phyloP scores from a whole-genome alignment of 768 basidiomycete genomes.

The Macrolepiota dolichaula region DNA sequence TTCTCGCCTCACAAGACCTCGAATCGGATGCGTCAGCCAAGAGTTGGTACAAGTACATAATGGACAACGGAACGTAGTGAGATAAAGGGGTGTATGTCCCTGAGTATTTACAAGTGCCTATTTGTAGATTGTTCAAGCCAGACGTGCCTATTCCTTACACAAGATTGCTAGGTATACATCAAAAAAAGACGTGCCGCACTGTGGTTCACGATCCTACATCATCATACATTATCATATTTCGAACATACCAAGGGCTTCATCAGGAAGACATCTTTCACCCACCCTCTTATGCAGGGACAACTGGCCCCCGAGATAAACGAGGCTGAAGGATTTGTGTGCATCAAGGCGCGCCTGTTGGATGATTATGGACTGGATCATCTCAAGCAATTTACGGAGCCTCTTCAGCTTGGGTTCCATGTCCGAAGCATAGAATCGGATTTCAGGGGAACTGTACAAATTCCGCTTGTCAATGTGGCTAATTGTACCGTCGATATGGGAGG shows the following conservation, averaged over 20 bases:
- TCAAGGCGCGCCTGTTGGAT: background rate
- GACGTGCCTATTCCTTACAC: no score
- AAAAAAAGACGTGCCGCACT: no score
- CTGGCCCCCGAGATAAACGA: background rate
- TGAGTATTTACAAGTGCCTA: no score
- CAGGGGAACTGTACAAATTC: constrained; percentile 31
- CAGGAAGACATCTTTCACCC: constrained; percentile 1
- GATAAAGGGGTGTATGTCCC: no score
- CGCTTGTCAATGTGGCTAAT: constrained; percentile 51
- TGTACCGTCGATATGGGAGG: constrained; percentile 48
- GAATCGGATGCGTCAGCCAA: no score
- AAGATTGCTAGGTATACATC: no score
- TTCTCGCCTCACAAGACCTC: no score
- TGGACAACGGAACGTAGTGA: no score
- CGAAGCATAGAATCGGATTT: constrained; percentile 27
- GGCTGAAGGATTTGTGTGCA: background rate
- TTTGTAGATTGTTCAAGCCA: no score
- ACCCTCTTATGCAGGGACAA: background rate
- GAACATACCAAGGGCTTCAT: constrained; percentile 6
- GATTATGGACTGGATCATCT: constrained; percentile 33
- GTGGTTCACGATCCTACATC: no score
- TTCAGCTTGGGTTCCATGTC: constrained; percentile 31
- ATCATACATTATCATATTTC: background rate
- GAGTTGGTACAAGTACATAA: no score
- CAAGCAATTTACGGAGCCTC: constrained; percentile 34